Evolutionary conservation across 495 filamentous ascomycete genomes (phyloP).

Genomic region (Aspergillus bridgeri): DNA sequence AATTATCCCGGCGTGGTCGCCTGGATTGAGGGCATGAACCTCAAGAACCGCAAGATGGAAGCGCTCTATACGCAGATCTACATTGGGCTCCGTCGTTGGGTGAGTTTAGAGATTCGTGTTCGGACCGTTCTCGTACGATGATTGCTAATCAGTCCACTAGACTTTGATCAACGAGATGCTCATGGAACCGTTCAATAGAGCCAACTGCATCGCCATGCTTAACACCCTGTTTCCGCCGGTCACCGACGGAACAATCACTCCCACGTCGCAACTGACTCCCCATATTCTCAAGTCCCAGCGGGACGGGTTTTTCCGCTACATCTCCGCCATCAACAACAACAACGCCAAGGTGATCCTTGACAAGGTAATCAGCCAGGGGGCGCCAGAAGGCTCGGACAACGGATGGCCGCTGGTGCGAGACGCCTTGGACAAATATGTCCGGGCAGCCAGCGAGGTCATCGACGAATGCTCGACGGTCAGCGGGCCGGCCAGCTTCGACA

Average conservation of each 20-base stretch:
- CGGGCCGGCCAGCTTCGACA: constrained; percentile 42
- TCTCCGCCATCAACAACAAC: constrained; percentile 56
- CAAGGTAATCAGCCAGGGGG: constrained; percentile 52
- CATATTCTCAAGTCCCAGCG: constrained; percentile 56
- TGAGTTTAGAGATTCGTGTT: constrained; percentile 29
- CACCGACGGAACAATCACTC: constrained; percentile 41
- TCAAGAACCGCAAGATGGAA: constrained; percentile 56
- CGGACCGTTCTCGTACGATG: neutral
- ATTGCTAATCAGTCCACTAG: constrained; percentile 36
- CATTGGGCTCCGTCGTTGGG: constrained; percentile 67
- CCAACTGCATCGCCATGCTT: constrained; percentile 70
- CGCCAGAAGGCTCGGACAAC: constrained; percentile 45
- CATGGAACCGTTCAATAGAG: constrained; percentile 60
- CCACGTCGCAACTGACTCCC: constrained; percentile 54
- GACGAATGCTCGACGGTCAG: constrained; percentile 54
- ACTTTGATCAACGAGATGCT: constrained; percentile 69
- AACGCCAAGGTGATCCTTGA: constrained; percentile 51
- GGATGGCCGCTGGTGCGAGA: constrained; percentile 57
- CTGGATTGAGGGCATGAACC: constrained; percentile 53
- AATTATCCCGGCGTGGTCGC: constrained; percentile 49
- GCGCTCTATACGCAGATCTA: constrained; percentile 63
- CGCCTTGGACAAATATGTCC: constrained; percentile 58
- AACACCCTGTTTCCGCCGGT: constrained; percentile 71
- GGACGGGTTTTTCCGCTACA: constrained; percentile 64
- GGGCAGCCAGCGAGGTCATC: constrained; percentile 56